Percentiles rank a stretch among this genome's conserved stretches.
Conservation (phyloP, 1,284 basidiomycete species). For the Wallemia hederae region DNA sequence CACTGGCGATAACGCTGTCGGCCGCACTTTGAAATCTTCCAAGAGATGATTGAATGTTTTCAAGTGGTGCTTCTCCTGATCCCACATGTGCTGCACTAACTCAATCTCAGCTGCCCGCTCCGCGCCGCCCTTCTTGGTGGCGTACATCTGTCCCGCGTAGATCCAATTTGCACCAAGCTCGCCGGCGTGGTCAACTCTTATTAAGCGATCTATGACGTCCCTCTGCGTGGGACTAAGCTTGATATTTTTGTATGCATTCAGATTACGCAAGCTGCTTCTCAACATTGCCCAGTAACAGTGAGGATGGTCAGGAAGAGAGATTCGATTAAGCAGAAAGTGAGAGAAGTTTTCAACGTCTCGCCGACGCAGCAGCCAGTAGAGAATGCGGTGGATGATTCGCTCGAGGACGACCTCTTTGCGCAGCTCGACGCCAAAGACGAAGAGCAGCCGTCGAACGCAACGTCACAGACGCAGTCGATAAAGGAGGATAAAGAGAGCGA, state of each 20-base stretch:
- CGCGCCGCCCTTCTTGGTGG: constrained; percentile 22
- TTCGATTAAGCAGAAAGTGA: background rate
- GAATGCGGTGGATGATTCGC: constrained; percentile 21
- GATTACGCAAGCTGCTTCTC: background rate
- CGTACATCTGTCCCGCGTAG: constrained; percentile 37
- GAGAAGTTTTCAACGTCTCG: background rate
- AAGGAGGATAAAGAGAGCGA: constrained; percentile 19
- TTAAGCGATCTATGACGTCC: constrained; percentile 16
- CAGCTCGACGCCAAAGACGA: constrained; percentile 34
- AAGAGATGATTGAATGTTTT: constrained; percentile 56
- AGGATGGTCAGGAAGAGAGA: background rate
- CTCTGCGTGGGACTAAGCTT: constrained; percentile 12
- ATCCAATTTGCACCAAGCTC: constrained; percentile 83
- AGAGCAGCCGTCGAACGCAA: constrained; percentile 24
- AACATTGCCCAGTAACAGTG: background rate
- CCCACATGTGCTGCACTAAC: constrained; percentile 68
- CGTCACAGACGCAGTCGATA: constrained; percentile 23
- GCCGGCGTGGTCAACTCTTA: constrained; percentile 72
- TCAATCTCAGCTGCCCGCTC: constrained; percentile 31
- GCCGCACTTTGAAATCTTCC: constrained; percentile 51
- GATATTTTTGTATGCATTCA: background rate
- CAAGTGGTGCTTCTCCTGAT: constrained; percentile 78
- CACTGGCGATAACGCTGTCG: constrained; percentile 50
- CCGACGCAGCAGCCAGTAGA: background rate
- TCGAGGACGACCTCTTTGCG: constrained; percentile 38